Base-by-base conservation (phyloP, 2,329 filamentous ascomycete genomes). In the Macrophomina tecta region DNA sequence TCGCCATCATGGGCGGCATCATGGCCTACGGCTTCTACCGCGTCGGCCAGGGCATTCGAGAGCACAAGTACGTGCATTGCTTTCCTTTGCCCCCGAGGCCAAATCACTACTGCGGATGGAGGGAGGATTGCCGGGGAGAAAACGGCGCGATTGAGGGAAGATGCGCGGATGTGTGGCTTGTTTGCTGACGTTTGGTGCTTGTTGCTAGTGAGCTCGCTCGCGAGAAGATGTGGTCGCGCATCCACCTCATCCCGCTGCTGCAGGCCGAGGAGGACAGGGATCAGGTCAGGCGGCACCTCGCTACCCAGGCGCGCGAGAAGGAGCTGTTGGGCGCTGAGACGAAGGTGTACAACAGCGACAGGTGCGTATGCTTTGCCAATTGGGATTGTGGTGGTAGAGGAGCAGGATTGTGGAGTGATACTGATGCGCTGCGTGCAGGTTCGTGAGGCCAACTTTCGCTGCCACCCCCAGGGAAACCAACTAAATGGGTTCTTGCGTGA, bases 171-270 rank as follows among this genome's bases (percentile, higher is more conserved):
- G 8, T 61, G n/a, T 18, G 16, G 1, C 12, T 12, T 18, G 18
- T 23, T 23, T 53, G 42, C 42, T 62, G 55, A 64, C 36, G 16
- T 16, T 11, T 32, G 36, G 4, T 5, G n/a, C 6, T 3, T 49
- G 30, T 34, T 12, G 48, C 5, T 38, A 97, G 94, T 77, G 95
- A 99, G 82, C 90, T 97, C 72, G 92, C 90, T 70, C 92, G 95
- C 74, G 95, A 99, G 78, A 99, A 98, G 86, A 95, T 97, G 88
- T 99, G 95, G 95, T 89, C 92, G 69, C 91, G 95, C 77, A 97
- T 99, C 82, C 89, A 98, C 82, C 86, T 99, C 70, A 95, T 94
- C 76, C 95, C 95, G 67, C 83, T 97, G 70, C 88, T 99, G 70
- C 94, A 98, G 80, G 95, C 95, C 66, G 95, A 99, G 79, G 93